Conservation (phyloP, 805 yeast genomes). For the Zygosaccharomyces siamensis region DNA sequence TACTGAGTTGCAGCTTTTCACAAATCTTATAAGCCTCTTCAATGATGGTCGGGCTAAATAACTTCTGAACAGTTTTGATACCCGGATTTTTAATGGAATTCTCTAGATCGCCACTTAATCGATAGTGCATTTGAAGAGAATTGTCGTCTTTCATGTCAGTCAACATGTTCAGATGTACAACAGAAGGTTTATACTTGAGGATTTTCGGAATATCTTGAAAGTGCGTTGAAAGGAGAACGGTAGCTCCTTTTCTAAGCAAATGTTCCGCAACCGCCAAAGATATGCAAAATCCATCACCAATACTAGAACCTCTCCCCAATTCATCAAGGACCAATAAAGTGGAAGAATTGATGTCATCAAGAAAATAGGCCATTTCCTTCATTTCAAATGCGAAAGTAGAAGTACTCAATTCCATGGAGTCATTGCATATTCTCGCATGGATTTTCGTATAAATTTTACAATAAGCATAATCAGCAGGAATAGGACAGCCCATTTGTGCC, state of each 20-base stretch:
- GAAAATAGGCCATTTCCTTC: slow-evolving; percentile 44
- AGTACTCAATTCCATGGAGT: slow-evolving; percentile 33
- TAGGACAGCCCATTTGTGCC: slow-evolving; percentile 55
- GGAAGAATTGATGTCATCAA: slow-evolving; percentile 33
- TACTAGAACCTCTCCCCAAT: slow-evolving; percentile 49
- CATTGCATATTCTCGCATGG: slow-evolving; percentile 39
- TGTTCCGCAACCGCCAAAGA: slow-evolving; percentile 43
- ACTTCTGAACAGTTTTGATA: slow-evolving; percentile 25
- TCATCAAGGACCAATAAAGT: slow-evolving; percentile 49
- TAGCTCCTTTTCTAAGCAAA: slow-evolving; percentile 28
- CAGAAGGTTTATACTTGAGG: slow-evolving; percentile 34
- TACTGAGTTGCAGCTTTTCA: slow-evolving; percentile 7
- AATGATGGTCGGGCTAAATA: slow-evolving; percentile 28
- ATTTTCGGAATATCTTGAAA: slow-evolving; percentile 40
- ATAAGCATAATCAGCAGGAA: slow-evolving; percentile 43
- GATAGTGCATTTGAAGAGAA: slow-evolving; percentile 33
- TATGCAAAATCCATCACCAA: slow-evolving; percentile 50
- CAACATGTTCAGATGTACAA: slow-evolving; percentile 38
- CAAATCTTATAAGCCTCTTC: slow-evolving; percentile 30
- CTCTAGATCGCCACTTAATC: slow-evolving; percentile 18
- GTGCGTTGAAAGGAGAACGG: slow-evolving; percentile 43
- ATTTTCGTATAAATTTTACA: slow-evolving; percentile 39
- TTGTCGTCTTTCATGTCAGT: slow-evolving; percentile 19
- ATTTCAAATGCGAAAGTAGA: slow-evolving; percentile 46
- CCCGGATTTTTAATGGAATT: slow-evolving; percentile 33